phyloP scores from a whole-genome alignment of 1,284 basidiomycete genomes.

The Neotropicomus parvogracilis region DNA sequence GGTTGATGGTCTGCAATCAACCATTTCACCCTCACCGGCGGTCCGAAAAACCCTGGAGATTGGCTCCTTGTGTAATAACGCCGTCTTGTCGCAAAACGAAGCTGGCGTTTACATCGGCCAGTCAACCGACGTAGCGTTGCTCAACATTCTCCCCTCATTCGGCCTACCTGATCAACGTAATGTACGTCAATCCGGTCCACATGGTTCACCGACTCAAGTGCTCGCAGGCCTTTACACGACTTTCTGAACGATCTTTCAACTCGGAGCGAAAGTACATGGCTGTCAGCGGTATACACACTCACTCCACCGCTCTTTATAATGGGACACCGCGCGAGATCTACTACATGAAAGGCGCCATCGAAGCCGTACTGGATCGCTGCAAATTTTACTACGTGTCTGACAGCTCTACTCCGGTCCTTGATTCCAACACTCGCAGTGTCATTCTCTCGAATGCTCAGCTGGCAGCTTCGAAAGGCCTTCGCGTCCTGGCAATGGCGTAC shows the following conservation, averaged over 20 bases:
- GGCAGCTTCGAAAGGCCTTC: constrained; percentile 73
- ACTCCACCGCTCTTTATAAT: constrained; percentile 35
- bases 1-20: constrained; percentile 47
- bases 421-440: constrained; percentile 59
- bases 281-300: constrained; percentile 66
- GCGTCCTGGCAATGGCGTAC: constrained; percentile 89
- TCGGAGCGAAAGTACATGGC: constrained; percentile 94
- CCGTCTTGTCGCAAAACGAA: constrained; percentile 59
- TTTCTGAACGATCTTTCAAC: constrained; percentile 83
- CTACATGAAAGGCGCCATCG: constrained; percentile 92
- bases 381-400: constrained; percentile 86
- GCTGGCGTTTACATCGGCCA: constrained; percentile 81
- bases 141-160: constrained; percentile 78
- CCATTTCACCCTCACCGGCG: constrained; percentile 45
- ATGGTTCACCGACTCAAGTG: constrained; percentile 6
- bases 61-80: constrained; percentile 74
- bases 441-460: constrained; percentile 70
- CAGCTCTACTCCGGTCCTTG: constrained; percentile 75
- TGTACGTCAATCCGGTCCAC: constrained; percentile 41
- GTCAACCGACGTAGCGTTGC: constrained; percentile 89
- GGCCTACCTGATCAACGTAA: constrained; percentile 67
- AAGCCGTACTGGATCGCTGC: constrained; percentile 82
- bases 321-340: constrained; percentile 63
- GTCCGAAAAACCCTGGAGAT: constrained; percentile 62
- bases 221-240: constrained; percentile 66